Base-by-base conservation (phyloP, 1,284 basidiomycete species). In the Naganishia sp. region DNA sequence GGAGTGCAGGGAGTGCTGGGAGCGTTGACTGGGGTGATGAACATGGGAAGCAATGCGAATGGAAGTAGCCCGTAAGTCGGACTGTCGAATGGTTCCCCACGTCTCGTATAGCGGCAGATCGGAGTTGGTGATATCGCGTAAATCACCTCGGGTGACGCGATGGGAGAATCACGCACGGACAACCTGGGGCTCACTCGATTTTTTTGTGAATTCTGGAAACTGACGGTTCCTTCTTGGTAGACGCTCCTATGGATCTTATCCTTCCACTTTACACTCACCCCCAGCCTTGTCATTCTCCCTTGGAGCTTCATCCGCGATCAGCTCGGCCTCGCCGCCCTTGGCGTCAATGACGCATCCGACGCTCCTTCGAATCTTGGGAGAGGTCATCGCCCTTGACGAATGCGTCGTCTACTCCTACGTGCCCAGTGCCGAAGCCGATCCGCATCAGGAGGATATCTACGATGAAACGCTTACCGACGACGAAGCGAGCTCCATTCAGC, bases 341-440 rank as follows among this genome's bases (percentile, higher is more conserved):
- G 62, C 66, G 15, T 77, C 81, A 5, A 80, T 83, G 68, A 84
- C 84, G 10, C 91, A 96, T 77, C 92, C 93, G 0, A 86, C 88
- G 43, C 84, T 99, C 21, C 92, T 90, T 76, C 87, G 88, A 65
- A 85, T 92, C 56, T 85, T 99, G 54, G 90, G 95, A 83, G 89
- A 94, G 57, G 90, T 92, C 72, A 90, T 99, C 72, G 88, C 90
- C 31, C 84, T 99, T 39, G 82, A 86, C 47, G 93, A 98, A 69
- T 97, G 92, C 82, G 94, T 98, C 76, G 94, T 97, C 65, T 99
- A 90, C 80, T 91, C 92, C 3, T 99, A 94, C 82, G 86, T 88
- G 52, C 96, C 95, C 53, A 94, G 96, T 79, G 88, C 91, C 69
- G 93, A 96, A 73, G 90, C 90, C 47, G 96, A 99, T 81, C 95